Evolutionary conservation across 306 rosid genomes (phyloP).

Genomic region (Ormosia emarginata): DNA sequence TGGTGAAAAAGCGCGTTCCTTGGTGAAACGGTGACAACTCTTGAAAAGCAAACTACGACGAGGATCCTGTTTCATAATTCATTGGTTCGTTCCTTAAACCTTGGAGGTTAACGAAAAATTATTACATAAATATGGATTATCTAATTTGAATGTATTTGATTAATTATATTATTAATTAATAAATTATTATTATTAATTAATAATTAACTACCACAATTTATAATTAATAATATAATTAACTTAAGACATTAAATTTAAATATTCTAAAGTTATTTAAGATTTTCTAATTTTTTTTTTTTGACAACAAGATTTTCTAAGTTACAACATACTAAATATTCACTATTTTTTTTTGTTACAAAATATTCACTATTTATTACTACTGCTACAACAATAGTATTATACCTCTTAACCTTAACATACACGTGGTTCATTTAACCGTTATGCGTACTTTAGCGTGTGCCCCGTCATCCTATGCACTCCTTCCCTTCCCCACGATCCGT

Average conservation of each 20-base stretch:
- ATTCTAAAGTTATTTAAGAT: too few species aligned
- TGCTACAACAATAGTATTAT: background rate
- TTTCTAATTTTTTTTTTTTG: too few species aligned
- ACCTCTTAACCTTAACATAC: background rate
- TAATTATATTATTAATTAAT: too few species aligned
- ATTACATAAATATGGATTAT: too few species aligned
- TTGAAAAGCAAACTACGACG: background rate
- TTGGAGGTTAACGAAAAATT: constrained; percentile 13
- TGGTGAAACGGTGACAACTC: background rate
- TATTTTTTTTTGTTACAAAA: too few species aligned
- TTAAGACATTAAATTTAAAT: too few species aligned
- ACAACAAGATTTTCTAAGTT: too few species aligned
- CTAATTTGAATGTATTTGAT: too few species aligned
- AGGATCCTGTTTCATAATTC: background rate
- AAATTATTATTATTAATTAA: too few species aligned
- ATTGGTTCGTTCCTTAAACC: constrained; percentile 22
- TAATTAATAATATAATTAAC: too few species aligned
- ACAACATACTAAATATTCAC: background rate
- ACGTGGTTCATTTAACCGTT: background rate
- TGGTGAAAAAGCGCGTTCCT: background rate
- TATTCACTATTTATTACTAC: background rate
- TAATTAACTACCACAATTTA: too few species aligned
- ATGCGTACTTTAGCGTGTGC: constrained; percentile 3
- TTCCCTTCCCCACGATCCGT: background rate
- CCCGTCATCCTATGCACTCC: background rate